Evolutionary conservation across 2,329 filamentous ascomycete genomes (phyloP).

Genomic region (Aureobasidium sp.): DNA sequence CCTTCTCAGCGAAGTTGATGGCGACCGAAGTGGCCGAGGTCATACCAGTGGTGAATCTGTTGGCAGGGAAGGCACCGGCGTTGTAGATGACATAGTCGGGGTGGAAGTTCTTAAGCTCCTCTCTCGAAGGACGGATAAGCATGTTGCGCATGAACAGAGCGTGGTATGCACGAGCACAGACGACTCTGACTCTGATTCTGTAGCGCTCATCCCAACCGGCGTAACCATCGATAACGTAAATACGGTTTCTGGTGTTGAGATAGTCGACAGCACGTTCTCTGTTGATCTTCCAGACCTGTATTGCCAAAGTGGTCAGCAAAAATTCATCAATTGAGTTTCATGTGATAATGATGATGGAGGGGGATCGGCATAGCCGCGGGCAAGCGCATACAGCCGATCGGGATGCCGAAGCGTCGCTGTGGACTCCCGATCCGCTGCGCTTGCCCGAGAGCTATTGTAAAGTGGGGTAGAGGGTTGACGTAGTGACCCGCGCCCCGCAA

Average conservation of each 20-base stretch:
- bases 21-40: slow-evolving; percentile 95
- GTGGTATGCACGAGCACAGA: slow-evolving; percentile 98
- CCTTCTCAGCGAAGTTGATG: slow-evolving; percentile 98
- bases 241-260: slow-evolving; percentile 96
- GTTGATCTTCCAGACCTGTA: slow-evolving; percentile 98
- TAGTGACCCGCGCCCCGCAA: slow-evolving; percentile 12
- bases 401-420: not conserved
- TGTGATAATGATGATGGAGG: not conserved
- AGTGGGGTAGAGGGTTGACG: slow-evolving; percentile 14
- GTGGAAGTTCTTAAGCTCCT: slow-evolving; percentile 95
- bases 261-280: slow-evolving; percentile 97
- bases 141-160: slow-evolving; percentile 99
- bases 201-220: slow-evolving; percentile 99
- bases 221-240: slow-evolving; percentile 96
- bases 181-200: slow-evolving; percentile 92
- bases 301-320: slow-evolving; percentile 20
- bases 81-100: slow-evolving; percentile 99
- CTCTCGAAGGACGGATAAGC: slow-evolving; percentile 86
- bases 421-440: slow-evolving; percentile 15
- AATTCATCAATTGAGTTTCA: slow-evolving; percentile 8
- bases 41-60: slow-evolving; percentile 97
- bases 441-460: slow-evolving; percentile 24
- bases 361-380: not conserved
- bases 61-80: slow-evolving; percentile 94
- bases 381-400: slow-evolving; percentile 4